Base-by-base conservation (phyloP, 306 rosid genomes). In the Cicer yamashitae region DNA sequence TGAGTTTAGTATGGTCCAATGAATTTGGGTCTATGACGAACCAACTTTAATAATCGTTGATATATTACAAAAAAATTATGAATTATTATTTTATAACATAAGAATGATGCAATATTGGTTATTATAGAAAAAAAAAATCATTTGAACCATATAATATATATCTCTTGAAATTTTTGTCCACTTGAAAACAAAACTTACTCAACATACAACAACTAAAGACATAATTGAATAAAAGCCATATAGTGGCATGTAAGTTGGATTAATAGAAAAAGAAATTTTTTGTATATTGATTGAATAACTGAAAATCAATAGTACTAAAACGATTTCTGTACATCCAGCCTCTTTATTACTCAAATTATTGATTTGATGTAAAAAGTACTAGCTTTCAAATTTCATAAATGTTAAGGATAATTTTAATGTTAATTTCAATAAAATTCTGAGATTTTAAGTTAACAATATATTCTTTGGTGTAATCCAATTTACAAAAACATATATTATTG, bases 271-370 rank as follows among this genome's bases (percentile, higher is more conserved):
- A 58, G 41, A 25, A 43, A 58, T 9, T 18, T 17, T 56, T 12
- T 57, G 10, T 8, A 38, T 47, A 1, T 60, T 0, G 47, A 14
- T 40, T 63, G 25, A 71, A 41, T 40, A 71, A 77, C 20, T 25
- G 4, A 15, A 43, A 57, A 57, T 57, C 63, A 11, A 57, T 51
- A 57, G 39, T 22, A 57, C 46, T 15, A n/a, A 79, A 30, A 52
- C 47, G 67, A 50, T 37, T 58, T 58, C 1, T 54, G 34, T 62
- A 44, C 38, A 22, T 14, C 11, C 7, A 44, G 62, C 37, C 39
- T 15, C 60, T 75, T 52, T 41, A 64, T 79, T 58, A 62, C 67
- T 9, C 20, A 77, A 40, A 41, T 53, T 7, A 79, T 52, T 51
- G 30, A 61, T 62, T 52, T 51, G 30, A 61, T 62, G 47, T 17